Percentiles rank a stretch among this genome's conserved stretches.
Evolutionary conservation across 225 moss, liverwort and hornwort genomes (phyloP).

Genomic region (Asterella californica): DNA sequence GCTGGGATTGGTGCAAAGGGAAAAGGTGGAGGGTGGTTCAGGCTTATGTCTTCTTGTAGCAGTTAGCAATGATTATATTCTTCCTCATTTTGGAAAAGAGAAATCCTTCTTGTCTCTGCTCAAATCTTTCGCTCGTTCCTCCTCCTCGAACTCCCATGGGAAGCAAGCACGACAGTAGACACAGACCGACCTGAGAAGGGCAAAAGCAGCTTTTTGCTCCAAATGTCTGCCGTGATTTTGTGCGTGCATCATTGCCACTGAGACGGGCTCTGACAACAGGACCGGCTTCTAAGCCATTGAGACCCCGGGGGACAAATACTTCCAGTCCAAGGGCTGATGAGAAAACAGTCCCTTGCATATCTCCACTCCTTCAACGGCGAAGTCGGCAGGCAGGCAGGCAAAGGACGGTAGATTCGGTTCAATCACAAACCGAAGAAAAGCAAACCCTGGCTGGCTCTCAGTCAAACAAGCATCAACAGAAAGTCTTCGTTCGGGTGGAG

Average conservation of each 20-base stretch:
- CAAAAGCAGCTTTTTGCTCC: slow-evolving; percentile 1
- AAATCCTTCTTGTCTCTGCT: neutral
- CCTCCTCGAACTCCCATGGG: neutral
- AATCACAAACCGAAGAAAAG: neutral
- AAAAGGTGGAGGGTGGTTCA: neutral
- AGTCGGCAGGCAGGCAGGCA: neutral
- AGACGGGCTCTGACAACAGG: neutral
- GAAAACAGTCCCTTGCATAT: neutral
- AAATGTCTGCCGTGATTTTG: slow-evolving; percentile 8
- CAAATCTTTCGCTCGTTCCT: neutral
- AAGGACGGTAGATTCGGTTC: neutral
- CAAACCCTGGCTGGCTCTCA: neutral
- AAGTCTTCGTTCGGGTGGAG: neutral
- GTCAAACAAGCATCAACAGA: neutral
- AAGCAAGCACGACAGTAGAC: neutral
- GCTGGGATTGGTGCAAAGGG: neutral
- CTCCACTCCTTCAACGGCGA: neutral
- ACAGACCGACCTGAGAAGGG: neutral
- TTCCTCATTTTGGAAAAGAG: neutral
- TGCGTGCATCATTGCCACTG: neutral
- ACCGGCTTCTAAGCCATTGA: neutral
- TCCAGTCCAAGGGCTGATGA: neutral
- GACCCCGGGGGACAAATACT: neutral
- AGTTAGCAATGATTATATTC: slow-evolving; percentile 5
- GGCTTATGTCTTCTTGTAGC: neutral